phyloP scores from a whole-genome alignment of 192 early-diverging fungal genomes.

The Coemansia sp. region DNA sequence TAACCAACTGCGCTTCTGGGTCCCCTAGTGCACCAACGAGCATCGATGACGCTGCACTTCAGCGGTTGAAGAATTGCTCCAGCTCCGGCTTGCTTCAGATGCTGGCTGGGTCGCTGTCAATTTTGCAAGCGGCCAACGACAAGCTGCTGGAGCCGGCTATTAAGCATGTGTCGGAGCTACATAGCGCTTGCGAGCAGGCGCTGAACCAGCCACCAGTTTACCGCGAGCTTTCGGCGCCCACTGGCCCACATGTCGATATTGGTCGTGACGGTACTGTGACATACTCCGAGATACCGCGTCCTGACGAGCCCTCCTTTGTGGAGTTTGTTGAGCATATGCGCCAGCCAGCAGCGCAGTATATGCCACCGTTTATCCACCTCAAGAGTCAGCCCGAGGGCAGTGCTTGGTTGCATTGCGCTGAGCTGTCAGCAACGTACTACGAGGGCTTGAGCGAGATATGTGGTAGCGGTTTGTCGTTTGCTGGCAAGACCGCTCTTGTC shows the following conservation, averaged over 20 bases:
- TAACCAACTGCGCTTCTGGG: constrained; percentile 55
- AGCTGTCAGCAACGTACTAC: constrained; percentile 70
- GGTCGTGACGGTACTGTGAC: constrained; percentile 68
- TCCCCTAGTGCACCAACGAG: constrained; percentile 61
- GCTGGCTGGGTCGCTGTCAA: constrained; percentile 63
- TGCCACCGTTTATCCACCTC: constrained; percentile 23
- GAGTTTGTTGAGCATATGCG: constrained; percentile 82
- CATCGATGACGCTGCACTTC: constrained; percentile 52
- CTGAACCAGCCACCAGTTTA: constrained; percentile 69
- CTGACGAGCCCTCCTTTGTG: constrained; percentile 70
- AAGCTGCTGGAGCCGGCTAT: constrained; percentile 56
- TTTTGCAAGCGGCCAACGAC: constrained; percentile 63
- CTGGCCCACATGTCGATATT: constrained; percentile 72
- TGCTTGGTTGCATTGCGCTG: constrained; percentile 64
- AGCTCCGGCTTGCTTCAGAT: constrained; percentile 68
- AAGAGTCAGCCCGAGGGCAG: background rate
- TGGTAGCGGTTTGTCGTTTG: constrained; percentile 76
- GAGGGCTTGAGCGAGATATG: constrained; percentile 70
- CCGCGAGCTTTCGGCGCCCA: constrained; percentile 82
- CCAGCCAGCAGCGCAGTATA: constrained; percentile 48
- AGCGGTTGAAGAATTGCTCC: constrained; percentile 74
- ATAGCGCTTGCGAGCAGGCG: constrained; percentile 75
- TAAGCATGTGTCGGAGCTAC: constrained; percentile 61
- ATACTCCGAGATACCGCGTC: constrained; percentile 79
- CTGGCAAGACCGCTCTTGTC: constrained; percentile 75